Percentiles rank a stretch among this genome's conserved stretches.
These are phyloP conservation scores for Zanthoxylum bungeanum DNA, from an alignment of 345 rosid genomes.

Conservation along the genomic window DNA sequence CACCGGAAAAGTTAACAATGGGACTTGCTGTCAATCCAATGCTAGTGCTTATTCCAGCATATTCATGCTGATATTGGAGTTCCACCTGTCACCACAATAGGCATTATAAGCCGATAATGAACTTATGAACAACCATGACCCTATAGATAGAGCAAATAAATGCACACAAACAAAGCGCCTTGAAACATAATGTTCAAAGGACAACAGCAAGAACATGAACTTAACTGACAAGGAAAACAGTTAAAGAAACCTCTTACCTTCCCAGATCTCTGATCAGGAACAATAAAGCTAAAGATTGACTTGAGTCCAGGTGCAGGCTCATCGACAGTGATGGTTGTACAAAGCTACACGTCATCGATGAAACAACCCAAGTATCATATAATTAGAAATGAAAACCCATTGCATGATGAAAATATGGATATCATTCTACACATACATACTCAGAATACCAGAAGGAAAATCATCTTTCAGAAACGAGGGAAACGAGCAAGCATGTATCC, in stretches of 20 bases:
- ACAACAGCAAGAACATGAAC: neutral
- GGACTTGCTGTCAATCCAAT: slow-evolving; percentile 86
- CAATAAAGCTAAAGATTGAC: slow-evolving; percentile 69
- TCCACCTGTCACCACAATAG: slow-evolving; percentile 53
- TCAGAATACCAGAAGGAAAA: neutral
- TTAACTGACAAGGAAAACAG: too few relatives aligned
- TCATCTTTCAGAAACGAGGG: neutral
- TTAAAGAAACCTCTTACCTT: slow-evolving; percentile 59
- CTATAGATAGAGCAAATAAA: neutral
- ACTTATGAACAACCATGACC: neutral
- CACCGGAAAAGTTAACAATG: slow-evolving; percentile 82
- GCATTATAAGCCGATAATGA: slow-evolving; percentile 1
- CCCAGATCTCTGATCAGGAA: slow-evolving; percentile 96
- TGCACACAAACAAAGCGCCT: neutral
- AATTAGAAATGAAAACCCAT: neutral
- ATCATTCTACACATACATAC: neutral
- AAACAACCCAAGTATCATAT: neutral
- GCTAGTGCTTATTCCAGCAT: slow-evolving; percentile 82
- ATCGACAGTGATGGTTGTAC: slow-evolving; percentile 79
- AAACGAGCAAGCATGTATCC: neutral
- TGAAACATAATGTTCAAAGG: neutral
- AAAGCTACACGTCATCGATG: slow-evolving; percentile 44
- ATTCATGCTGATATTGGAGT: slow-evolving; percentile 86
- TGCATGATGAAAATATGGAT: neutral
- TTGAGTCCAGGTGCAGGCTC: slow-evolving; percentile 93